phyloP scores from a whole-genome alignment of 179 eudicot genomes.

The Carnegiea gigantea region DNA sequence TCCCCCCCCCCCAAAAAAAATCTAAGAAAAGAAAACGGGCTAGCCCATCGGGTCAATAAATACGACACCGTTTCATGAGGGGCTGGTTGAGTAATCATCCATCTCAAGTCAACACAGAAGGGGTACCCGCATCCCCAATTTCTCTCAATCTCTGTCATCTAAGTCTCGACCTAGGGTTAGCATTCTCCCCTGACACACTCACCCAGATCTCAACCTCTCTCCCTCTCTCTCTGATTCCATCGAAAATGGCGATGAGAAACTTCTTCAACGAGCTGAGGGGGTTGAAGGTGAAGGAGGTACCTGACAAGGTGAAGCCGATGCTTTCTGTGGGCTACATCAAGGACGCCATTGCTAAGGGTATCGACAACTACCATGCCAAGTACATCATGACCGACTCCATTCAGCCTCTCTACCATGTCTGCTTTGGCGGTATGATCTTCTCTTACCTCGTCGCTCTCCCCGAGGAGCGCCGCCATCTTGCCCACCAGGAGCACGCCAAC shows the following conservation, averaged over 20 bases:
- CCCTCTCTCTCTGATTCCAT: background rate
- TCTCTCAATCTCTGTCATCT: background rate
- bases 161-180: conserved; percentile 25
- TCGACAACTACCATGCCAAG: conserved; percentile 71
- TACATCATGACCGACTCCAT: conserved; percentile 65
- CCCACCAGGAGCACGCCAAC: conserved; percentile 46
- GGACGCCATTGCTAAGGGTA: conserved; percentile 34
- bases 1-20: too few species aligned
- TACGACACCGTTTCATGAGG: background rate
- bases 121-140: background rate
- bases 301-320: conserved; percentile 53
- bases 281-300: conserved; percentile 68
- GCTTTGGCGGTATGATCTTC: conserved; percentile 80
- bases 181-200: background rate
- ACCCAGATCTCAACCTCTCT: conserved; percentile 4
- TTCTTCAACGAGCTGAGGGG: conserved; percentile 63
- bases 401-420: conserved; percentile 64
- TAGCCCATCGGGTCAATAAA: background rate
- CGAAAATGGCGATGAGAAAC: conserved; percentile 62
- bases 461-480: conserved; percentile 91
- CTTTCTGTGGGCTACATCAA: conserved; percentile 38
- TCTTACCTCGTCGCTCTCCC: conserved; percentile 91
- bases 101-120: background rate
- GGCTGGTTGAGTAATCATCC: background rate
- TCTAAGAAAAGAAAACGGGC: too few species aligned